Percentiles rank a stretch among this genome's conserved stretches.
These are phyloP conservation scores for Phlebopus sp. DNA, from an alignment of 1,284 basidiomycete species.

Conservation along the genomic window DNA sequence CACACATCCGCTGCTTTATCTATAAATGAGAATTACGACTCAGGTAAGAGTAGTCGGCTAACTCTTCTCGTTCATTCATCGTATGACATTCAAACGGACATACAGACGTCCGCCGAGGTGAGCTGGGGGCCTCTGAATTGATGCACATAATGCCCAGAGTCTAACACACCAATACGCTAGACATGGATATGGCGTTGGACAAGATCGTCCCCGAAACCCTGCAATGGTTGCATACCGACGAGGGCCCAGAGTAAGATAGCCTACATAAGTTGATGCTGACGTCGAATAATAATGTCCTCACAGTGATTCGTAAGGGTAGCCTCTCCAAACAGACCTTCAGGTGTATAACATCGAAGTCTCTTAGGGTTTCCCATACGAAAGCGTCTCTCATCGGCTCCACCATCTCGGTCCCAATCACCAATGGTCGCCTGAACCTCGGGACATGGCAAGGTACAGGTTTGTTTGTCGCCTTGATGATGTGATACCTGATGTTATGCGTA, in stretches of 20 bases:
- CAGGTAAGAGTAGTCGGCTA: constrained; percentile 22
- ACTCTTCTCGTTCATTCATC: constrained; percentile 1
- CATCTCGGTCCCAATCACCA: constrained; percentile 82
- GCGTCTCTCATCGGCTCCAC: constrained; percentile 80
- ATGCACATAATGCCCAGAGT: neutral
- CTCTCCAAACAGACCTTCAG: constrained; percentile 5
- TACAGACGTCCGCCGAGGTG: constrained; percentile 60
- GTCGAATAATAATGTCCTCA: constrained; percentile 3
- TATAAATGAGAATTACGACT: constrained; percentile 84
- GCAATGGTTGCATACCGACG: constrained; percentile 87
- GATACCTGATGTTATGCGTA: constrained; percentile 25
- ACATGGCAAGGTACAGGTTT: constrained; percentile 79
- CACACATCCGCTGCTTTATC: constrained; percentile 90
- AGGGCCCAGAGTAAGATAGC: constrained; percentile 74
- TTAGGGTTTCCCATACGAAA: constrained; percentile 88
- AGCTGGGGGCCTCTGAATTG: neutral
- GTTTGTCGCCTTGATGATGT: neutral
- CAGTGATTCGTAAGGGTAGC: constrained; percentile 66
- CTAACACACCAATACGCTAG: constrained; percentile 34
- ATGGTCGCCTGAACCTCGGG: constrained; percentile 78
- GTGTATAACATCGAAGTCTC: neutral
- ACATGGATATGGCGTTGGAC: constrained; percentile 87
- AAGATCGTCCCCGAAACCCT: constrained; percentile 83
- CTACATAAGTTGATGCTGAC: constrained; percentile 17
- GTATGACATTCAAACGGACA: constrained; percentile 9